phyloP scores from a whole-genome alignment of 352 stramenopile genomes.

The Globisporangium cystogenes region DNA sequence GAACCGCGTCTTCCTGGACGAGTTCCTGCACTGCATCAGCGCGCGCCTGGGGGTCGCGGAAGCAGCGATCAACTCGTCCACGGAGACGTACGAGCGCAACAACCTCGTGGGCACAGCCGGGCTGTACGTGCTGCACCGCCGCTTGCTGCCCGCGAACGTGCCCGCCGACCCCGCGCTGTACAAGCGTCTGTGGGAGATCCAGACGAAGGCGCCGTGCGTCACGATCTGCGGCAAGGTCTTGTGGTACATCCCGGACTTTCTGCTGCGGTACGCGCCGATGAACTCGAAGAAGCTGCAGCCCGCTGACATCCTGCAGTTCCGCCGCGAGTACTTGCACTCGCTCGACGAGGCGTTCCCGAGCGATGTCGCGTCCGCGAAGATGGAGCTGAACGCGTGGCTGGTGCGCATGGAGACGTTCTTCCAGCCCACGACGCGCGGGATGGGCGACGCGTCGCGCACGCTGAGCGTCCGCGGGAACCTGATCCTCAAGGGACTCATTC shows the following conservation, averaged over 20 bases:
- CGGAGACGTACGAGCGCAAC: constrained; percentile 86
- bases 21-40: constrained; percentile 84
- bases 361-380: constrained; percentile 72
- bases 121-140: constrained; percentile 87
- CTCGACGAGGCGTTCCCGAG: constrained; percentile 74
- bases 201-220: constrained; percentile 77
- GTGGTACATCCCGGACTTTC: constrained; percentile 86
- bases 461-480: constrained; percentile 81
- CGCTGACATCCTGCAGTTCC: constrained; percentile 67
- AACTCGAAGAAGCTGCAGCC: constrained; percentile 82
- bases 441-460: constrained; percentile 64
- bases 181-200: constrained; percentile 87
- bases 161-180: constrained; percentile 86
- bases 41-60: constrained; percentile 55
- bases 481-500: constrained; percentile 90
- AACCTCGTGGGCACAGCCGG: constrained; percentile 85
- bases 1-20: constrained; percentile 82
- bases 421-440: constrained; percentile 69
- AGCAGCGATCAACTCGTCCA: constrained; percentile 70
- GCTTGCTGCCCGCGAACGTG: constrained; percentile 77
- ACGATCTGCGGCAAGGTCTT: constrained; percentile 81
- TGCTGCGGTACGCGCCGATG: constrained; percentile 79
- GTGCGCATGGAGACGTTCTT: constrained; percentile 88
- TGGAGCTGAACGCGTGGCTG: constrained; percentile 81
- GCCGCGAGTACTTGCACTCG: constrained; percentile 72